Base-by-base conservation (phyloP, 108 stramenopile species). In the Nannochloropsis gaditana region DNA sequence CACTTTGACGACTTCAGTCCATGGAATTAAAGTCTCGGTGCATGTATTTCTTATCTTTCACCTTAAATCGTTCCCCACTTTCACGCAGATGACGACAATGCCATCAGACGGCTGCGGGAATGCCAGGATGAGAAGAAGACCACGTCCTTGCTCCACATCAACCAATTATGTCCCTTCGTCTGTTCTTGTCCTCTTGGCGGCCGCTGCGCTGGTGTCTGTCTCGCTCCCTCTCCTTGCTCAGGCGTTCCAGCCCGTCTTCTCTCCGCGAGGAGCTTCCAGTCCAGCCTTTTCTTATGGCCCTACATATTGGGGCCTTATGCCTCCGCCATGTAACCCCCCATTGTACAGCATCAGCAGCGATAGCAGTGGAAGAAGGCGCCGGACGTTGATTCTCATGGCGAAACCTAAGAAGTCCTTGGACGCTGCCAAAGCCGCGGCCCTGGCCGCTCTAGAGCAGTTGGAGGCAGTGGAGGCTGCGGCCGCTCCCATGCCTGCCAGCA, bases 361-460 rank as follows among this genome's bases (percentile, higher is more conserved):
- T n/a, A 73, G 19, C 19, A 31, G 31, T 31, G n/a, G n/a, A 73
- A 73, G 59, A 73, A 73, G n/a, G 59, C n/a, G n/a, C n/a, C n/a
- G 19, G 4, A 2, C n/a, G 15, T n/a, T n/a, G 0, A 15, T 73
- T n/a, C 59, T 73, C 59, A n/a, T 73, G 4, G 59, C 59, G 3
- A 73, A 73, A n/a, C 59, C 59, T n/a, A 73, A 73, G 59, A 73
- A 73, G 59, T 73, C 59, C 59, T n/a, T 73, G 19, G 59, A 73
- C n/a, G 59, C 59, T 1, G 21, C 79, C 85, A 93, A 92, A 45
- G 90, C 90, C 21, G 93, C 91, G 44, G 93, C 93, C 10, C 84
- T 93, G 11, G 93, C 90, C 21, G 92, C 92, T 43, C 86, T 94
- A 9, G 94, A 94, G 42, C 91, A 91, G 9, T 41, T 91, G 50